Evolutionary conservation across 148 eudicot species (phyloP).

Genomic region (Vaccinium corymbosum): DNA sequence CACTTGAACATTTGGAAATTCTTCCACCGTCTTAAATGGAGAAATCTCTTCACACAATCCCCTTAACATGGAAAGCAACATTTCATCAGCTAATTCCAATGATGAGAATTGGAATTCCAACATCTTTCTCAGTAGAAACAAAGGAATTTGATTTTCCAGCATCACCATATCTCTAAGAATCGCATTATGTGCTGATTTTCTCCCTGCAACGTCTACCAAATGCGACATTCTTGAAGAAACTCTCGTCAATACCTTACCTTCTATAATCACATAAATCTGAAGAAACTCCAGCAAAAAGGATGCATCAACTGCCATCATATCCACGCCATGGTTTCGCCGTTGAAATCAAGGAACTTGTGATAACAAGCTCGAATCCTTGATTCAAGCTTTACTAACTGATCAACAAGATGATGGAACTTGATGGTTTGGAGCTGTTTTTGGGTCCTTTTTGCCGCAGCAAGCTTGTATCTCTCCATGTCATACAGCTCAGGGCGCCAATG

Average conservation of each 20-base stretch:
- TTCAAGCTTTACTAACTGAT: conserved; percentile 22
- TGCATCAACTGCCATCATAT: conserved; percentile 44
- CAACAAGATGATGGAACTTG: conserved; percentile 23
- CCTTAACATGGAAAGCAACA: conserved; percentile 24
- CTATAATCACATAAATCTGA: conserved; percentile 11
- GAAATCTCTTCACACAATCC: conserved; percentile 30
- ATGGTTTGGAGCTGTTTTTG: conserved; percentile 22
- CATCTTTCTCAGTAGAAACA: conserved; percentile 30
- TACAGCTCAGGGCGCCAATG: conserved; percentile 37
- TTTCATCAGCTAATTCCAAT: conserved; percentile 19
- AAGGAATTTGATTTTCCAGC: conserved; percentile 63
- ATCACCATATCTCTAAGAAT: conserved; percentile 45
- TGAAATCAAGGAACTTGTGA: conserved; percentile 29
- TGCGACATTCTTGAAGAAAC: conserved; percentile 33
- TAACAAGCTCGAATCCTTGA: conserved; percentile 37
- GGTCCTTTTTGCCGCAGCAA: conserved; percentile 32
- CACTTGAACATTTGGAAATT: conserved; percentile 5
- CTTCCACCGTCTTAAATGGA: conserved; percentile 29
- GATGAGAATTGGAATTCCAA: conserved; percentile 26
- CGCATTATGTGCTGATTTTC: conserved; percentile 36
- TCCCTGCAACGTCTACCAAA: conserved; percentile 33
- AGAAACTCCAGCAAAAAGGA: conserved; percentile 41
- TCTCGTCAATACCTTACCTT: conserved; percentile 17
- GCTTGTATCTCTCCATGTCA: conserved; percentile 41
- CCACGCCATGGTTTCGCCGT: conserved; percentile 32